Evolutionary conservation across 2,329 filamentous ascomycete species (phyloP).

Genomic region (Chrysosporium queenslandicum): DNA sequence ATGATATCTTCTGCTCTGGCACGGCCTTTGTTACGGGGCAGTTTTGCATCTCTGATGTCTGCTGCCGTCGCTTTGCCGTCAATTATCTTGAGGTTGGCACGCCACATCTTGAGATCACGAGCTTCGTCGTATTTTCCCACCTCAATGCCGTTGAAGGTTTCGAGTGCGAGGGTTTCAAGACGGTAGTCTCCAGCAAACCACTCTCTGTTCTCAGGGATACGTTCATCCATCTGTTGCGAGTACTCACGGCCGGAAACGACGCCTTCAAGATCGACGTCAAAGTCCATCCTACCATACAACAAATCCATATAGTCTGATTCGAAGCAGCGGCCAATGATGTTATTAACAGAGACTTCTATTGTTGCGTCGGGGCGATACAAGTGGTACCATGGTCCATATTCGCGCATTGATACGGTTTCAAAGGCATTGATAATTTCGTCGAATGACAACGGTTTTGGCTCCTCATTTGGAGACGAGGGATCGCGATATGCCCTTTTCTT

Average conservation of each 20-base stretch:
- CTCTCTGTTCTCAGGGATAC: slow-evolving; percentile 37
- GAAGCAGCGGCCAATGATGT: slow-evolving; percentile 46
- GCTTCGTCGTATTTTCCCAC: slow-evolving; percentile 39
- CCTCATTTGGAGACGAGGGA: slow-evolving; percentile 12
- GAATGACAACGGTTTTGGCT: slow-evolving; percentile 22
- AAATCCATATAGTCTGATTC: slow-evolving; percentile 42
- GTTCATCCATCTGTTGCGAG: slow-evolving; percentile 38
- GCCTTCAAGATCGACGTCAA: slow-evolving; percentile 40
- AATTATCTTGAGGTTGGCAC: slow-evolving; percentile 38
- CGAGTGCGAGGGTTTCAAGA: slow-evolving; percentile 47
- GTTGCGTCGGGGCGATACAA: slow-evolving; percentile 35
- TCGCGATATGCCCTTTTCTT: slow-evolving; percentile 21
- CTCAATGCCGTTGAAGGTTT: slow-evolving; percentile 45
- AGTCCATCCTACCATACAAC: slow-evolving; percentile 33
- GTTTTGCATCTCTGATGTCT: slow-evolving; percentile 24
- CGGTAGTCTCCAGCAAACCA: slow-evolving; percentile 52
- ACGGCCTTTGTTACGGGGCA: slow-evolving; percentile 24
- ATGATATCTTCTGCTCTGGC: slow-evolving; percentile 18
- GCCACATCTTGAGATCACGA: slow-evolving; percentile 40
- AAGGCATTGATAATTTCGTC: slow-evolving; percentile 30
- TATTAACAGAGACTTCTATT: slow-evolving; percentile 41
- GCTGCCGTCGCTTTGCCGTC: slow-evolving; percentile 27
- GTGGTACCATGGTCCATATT: slow-evolving; percentile 46
- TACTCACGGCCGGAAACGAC: slow-evolving; percentile 41
- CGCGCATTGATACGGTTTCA: slow-evolving; percentile 33